phyloP scores from a whole-genome alignment of 768 basidiomycete species.

The Russula sp. region DNA sequence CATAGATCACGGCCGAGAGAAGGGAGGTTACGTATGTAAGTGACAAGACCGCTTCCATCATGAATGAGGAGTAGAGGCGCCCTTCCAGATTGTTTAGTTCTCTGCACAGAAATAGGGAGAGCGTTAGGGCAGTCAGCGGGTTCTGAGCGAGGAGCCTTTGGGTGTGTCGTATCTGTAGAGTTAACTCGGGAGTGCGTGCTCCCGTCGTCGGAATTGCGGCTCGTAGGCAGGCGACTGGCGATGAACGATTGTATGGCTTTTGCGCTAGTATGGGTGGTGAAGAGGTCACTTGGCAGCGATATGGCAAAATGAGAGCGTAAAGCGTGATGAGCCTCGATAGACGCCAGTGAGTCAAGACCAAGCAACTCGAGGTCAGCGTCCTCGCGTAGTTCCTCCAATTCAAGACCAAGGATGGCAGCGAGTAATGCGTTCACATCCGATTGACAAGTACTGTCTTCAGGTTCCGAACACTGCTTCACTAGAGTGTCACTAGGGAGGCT shows the following conservation, averaged over 20 bases:
- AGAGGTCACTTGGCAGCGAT: slow-evolving; percentile 46
- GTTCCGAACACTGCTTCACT: slow-evolving; percentile 17
- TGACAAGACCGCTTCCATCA: slow-evolving; percentile 65
- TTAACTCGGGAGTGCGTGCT: not conserved
- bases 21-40: slow-evolving; percentile 48
- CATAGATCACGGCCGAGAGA: slow-evolving; percentile 53
- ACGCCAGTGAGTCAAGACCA: slow-evolving; percentile 63
- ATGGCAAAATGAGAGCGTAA: slow-evolving; percentile 44
- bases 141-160: not conserved
- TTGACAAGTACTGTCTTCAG: slow-evolving; percentile 18
- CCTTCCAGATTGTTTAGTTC: slow-evolving; percentile 27
- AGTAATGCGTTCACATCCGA: slow-evolving; percentile 41
- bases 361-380: slow-evolving; percentile 48
- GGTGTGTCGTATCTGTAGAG: not conserved
- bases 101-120: slow-evolving; percentile 42
- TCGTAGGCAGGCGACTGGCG: slow-evolving; percentile 7
- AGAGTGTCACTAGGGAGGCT: not conserved
- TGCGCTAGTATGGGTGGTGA: slow-evolving; percentile 43
- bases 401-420: slow-evolving; percentile 45
- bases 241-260: slow-evolving; percentile 40
- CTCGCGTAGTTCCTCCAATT: slow-evolving; percentile 42
- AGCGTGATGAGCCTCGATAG: slow-evolving; percentile 56
- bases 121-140: slow-evolving; percentile 31
- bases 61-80: slow-evolving; percentile 63
- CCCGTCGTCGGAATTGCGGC: not conserved